Base-by-base conservation (phyloP, 1,139 yeast genomes). In the Waltiozyma sp. region DNA sequence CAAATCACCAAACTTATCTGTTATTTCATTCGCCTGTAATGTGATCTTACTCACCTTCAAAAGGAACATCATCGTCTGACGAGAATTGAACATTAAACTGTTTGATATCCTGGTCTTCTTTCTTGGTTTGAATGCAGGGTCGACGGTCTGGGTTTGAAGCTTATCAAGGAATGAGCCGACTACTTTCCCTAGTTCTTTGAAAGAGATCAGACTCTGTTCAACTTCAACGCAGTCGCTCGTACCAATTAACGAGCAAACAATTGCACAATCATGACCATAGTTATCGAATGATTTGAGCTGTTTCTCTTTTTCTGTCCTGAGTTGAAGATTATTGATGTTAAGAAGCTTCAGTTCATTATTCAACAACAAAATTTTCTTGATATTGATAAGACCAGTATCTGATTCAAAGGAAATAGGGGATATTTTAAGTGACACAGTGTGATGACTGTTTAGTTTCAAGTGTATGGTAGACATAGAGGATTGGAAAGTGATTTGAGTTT, bases 1-100 rank as follows among this genome's bases (percentile, higher is more conserved):
- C 4, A 79, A 19, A 40, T 62, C 64, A 0, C 86, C 87, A 60
- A 80, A 76, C 6, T 59, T 50, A 0, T 62, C 61, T 11, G 58
- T 51, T 1, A 73, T 45, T 1, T 63, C 46, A 0, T 49, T 38
- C 1, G 77, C 36, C 1, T 53, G 52, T 3, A 68, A 43, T 0
- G 56, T 49, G 1, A 60, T 26, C 3, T 44, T 18, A 4, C 52
- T 51, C 6, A 63, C 31, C 2, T 45, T 41, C 1, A 57, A 11
- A 14, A 53, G 45, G 8, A 54, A 28, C 14, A 51, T 46, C 4
- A 60, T 57, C 1, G 50, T 40, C 9, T 52, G 52, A 24, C 56
- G 51, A 28, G 62, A 54, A 28, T 56, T 57, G 41, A 54, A 55
- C 14, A 53, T 48, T 26, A 60, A 41, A 28, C 52, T 56, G 14